phyloP scores from a whole-genome alignment of 1,284 basidiomycete genomes.

The Xerocomus tenax region DNA sequence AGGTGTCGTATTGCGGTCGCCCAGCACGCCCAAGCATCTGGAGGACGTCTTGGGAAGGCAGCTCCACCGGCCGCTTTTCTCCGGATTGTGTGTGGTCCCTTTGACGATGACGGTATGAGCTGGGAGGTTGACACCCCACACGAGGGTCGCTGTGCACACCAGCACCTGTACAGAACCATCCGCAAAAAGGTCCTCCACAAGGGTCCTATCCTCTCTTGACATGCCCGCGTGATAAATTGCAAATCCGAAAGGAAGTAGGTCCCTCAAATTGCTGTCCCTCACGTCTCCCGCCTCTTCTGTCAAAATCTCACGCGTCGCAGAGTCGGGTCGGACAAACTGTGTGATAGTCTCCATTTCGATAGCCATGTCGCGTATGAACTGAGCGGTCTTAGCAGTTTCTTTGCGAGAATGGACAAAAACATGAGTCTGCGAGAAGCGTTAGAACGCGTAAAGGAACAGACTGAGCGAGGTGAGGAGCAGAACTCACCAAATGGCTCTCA shows the following conservation, averaged over 20 bases:
- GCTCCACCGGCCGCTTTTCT: conserved; percentile 97
- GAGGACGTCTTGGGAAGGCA: conserved; percentile 92
- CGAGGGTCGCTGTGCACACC: conserved; percentile 94
- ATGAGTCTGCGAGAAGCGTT: too few relatives aligned
- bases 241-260: conserved; percentile 92
- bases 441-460: too few relatives aligned
- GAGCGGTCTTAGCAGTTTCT: conserved; percentile 89
- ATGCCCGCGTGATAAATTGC: conserved; percentile 99
- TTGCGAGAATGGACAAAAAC: conserved; percentile 98
- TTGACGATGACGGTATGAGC: conserved; percentile 99
- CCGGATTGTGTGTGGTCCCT: conserved; percentile 98
- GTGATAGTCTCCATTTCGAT: conserved; percentile 95
- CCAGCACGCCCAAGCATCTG: conserved; percentile 99
- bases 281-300: conserved; percentile 79
- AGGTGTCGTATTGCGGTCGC: conserved; percentile 95
- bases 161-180: conserved; percentile 91
- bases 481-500: too few relatives aligned
- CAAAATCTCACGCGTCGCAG: conserved; percentile 81
- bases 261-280: conserved; percentile 78
- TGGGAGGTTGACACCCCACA: conserved; percentile 98
- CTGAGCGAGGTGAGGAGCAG: too few relatives aligned
- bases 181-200: conserved; percentile 92
- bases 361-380: conserved; percentile 89
- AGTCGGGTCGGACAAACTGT: conserved; percentile 71
- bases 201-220: conserved; percentile 85